Evolutionary conservation across 306 rosid species (phyloP).

Genomic region (Astragalus membranaceus): DNA sequence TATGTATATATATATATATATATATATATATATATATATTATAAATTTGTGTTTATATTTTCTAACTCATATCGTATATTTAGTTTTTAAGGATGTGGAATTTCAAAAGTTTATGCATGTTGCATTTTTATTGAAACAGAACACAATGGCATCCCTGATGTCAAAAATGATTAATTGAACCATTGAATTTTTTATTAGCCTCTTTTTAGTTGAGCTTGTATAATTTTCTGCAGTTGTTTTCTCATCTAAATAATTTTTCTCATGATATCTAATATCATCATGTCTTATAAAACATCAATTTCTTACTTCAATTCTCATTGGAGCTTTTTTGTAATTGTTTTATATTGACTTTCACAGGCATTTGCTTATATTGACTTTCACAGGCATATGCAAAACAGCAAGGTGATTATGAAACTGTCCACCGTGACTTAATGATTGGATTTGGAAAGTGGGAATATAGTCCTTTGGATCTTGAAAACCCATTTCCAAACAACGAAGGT

Average conservation of each 20-base stretch:
- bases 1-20: too few relatives aligned
- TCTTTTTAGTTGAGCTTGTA: not conserved
- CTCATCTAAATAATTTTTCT: not conserved
- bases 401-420: conserved; percentile 53
- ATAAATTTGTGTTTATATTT: too few relatives aligned
- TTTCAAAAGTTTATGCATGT: not conserved
- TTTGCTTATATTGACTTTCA: too few relatives aligned
- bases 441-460: conserved; percentile 79
- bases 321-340: not conserved
- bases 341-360: too few relatives aligned
- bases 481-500: conserved; percentile 63
- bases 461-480: conserved; percentile 69
- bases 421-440: conserved; percentile 59
- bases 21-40: too few relatives aligned
- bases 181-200: not conserved
- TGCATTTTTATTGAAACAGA: not conserved
- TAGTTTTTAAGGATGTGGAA: not conserved
- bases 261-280: not conserved
- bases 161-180: not conserved
- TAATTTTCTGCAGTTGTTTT: not conserved
- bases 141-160: not conserved
- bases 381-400: conserved; percentile 62
- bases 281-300: not conserved
- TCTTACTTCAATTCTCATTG: not conserved
- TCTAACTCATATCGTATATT: too few relatives aligned